These are phyloP conservation scores for Camellia oleifera DNA, from an alignment of 179 eudicot genomes.

Conservation along the genomic window DNA sequence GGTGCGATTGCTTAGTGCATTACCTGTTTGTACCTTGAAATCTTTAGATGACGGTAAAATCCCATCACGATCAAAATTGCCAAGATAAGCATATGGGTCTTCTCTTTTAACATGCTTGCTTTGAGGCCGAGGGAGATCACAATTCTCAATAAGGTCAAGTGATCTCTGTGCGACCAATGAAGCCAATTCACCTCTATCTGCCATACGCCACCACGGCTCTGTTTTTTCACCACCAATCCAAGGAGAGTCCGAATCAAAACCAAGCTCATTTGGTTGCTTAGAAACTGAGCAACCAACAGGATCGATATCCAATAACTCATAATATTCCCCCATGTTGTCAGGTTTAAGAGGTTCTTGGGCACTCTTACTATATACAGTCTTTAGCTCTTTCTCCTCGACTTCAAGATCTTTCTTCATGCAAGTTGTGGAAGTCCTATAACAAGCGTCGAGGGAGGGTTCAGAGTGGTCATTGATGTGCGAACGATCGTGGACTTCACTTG, in stretches of 20 bases:
- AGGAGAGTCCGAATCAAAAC: conserved; percentile 39
- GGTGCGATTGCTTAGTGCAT: conserved; percentile 17
- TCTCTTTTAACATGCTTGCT: conserved; percentile 35
- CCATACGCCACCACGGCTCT: conserved; percentile 86
- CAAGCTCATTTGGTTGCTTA: conserved; percentile 35
- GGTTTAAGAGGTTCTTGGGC: conserved; percentile 42
- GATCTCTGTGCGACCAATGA: conserved; percentile 79
- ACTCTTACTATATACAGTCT: conserved; percentile 24
- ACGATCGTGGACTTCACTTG: conserved; percentile 22
- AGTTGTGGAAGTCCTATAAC: conserved; percentile 5
- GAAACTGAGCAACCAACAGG: conserved; percentile 41
- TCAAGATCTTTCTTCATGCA: conserved; percentile 31
- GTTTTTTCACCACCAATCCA: conserved; percentile 49
- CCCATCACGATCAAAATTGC: conserved; percentile 27
- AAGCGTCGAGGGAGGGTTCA: conserved; percentile 31
- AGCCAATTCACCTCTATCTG: conserved; percentile 71
- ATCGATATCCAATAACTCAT: conserved; percentile 57
- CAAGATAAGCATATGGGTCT: conserved; percentile 26
- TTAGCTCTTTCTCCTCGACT: conserved; percentile 25
- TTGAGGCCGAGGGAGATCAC: conserved; percentile 84
- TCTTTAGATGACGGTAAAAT: conserved; percentile 31
- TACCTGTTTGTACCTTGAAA: conserved; percentile 25
- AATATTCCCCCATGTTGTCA: conserved; percentile 46
- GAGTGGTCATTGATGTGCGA: conserved; percentile 11
- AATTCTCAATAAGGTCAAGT: conserved; percentile 62